phyloP scores from a whole-genome alignment of 257 asterid genomes.

The Nicotiana paniculata region DNA sequence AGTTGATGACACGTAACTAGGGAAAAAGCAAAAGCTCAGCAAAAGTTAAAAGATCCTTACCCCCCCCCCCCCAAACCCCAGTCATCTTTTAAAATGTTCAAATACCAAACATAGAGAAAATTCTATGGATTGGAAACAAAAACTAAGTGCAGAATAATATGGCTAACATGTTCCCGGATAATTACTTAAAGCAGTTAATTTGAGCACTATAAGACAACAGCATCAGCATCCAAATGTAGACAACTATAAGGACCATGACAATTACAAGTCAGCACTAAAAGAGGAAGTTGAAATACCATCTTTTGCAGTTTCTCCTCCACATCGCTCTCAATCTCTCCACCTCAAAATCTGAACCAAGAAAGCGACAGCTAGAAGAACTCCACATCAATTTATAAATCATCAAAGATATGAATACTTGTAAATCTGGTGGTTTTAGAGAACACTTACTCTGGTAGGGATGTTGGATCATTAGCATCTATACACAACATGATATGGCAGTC shows the following conservation, averaged over 20 bases:
- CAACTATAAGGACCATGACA: not conserved
- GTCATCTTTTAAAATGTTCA: not conserved
- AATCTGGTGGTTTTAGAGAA: conserved; percentile 1
- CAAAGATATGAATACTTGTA: not conserved
- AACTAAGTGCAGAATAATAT: not conserved
- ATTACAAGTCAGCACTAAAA: not conserved
- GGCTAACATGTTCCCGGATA: not conserved
- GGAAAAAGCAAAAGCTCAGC: not conserved
- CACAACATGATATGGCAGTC: conserved; percentile 47
- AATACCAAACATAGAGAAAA: not conserved
- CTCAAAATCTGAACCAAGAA: conserved; percentile 54
- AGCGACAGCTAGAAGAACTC: conserved; percentile 54
- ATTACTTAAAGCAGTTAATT: not conserved
- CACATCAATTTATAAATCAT: conserved; percentile 11
- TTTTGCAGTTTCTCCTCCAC: conserved; percentile 54
- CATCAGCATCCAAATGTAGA: not conserved
- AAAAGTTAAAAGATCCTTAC: not conserved
- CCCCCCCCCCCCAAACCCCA: not conserved
- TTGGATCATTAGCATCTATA: conserved; percentile 52
- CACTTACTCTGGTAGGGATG: conserved; percentile 61
- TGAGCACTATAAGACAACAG: not conserved
- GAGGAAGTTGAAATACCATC: conserved; percentile 37
- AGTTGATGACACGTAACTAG: not conserved
- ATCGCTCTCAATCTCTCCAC: conserved; percentile 33
- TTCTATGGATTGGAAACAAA: not conserved